Evolutionary conservation across 352 stramenopile species (phyloP), one percentile per base, ranked within the genome.

Genomic region (Globisporangium iwayamae): DNA sequence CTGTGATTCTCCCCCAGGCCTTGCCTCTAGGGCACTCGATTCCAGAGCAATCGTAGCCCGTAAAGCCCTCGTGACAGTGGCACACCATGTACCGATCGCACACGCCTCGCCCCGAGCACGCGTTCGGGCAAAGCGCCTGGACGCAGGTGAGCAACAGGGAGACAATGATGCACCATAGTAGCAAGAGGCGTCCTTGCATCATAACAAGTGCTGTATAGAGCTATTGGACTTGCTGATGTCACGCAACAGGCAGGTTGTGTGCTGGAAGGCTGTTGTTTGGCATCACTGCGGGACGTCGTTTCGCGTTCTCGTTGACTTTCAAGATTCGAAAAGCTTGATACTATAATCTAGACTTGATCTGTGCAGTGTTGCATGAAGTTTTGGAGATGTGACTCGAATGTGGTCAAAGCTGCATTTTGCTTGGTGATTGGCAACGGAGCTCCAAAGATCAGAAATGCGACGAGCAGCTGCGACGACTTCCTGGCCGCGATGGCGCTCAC

Each of bases 11-110:
- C 0, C 81, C 80, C 84, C 84, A 90, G 0, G 81, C 68, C 32
- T 84, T 86, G 5, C 70, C 76, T 1, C 66, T 32, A 0, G 84
- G 80, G 22, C 84, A 91, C 18, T 46, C 67, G 28, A 76, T 50
- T 10, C 83, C 61, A 13, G 82, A 87, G 69, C 84, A 93, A 63
- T 90, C 82, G 65, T 87, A 83, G 53, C 82, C 79, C 3, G 77
- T 77, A 66, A 74, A 93, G 53, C 70, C 79, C 8, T 79, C 56
- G 50, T 72, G 53, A 55, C 84, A 93, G 58, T 65, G 71, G 38
- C 84, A 93, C 1, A 83, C 80, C 7, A 83, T 71, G 36, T 83
- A 78, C 47, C 63, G 54, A 60, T 87, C 74, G 61, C 84, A 93
- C 48, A 77, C 39, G 16, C 84, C 84, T 43, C 79, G 76, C 6